Base-by-base conservation (phyloP, 208 protist species). In the Trypanosoma scelopori region DNA sequence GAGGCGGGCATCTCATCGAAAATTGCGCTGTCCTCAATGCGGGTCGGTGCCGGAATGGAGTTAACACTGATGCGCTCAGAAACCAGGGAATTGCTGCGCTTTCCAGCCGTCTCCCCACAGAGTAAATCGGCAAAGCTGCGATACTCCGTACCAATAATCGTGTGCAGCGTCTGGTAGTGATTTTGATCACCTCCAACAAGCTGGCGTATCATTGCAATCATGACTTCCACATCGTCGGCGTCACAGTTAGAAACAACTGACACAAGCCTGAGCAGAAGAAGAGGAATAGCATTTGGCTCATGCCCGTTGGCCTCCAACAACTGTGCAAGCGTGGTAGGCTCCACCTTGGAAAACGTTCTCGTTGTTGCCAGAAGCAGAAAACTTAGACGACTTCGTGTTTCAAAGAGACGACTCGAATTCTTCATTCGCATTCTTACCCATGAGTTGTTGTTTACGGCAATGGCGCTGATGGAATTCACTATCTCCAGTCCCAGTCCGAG, bases 381-480 rank as follows among this genome's bases (percentile, higher is more conserved):
- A 45, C 87, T 82, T 16, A 96, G 64, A 42, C 65, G 71, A 58
- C 90, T 84, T 41, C 91, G 85, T 12, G 77, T 90, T 22, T 88
- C 78, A 69, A 96, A 93, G 45, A 96, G 72, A 46, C 72, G 72
- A 53, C 73, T 89, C 49, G 65, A 74, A 50, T 84, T 89, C 76
- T 94, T 96, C 91, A 96, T 96, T 22, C 73, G 74, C 60, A 78
- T 84, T 4, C 91, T 84, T 52, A 94, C 85, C 82, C 79, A 87
- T 43, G 88, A 84, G 78, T 84, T 90, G 74, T 90, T 96, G 41
- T 84, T 85, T 23, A 96, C 87, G 22, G 91, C 89, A 61, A 96
- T 90, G 45, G 78, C 76, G 42, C 78, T 93, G 64, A 96, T 92
- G 27, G 81, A 72, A 56, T 77, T 76, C 22, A 94, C 84, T 27